These are phyloP conservation scores for Sarcodon aspratus DNA, from an alignment of 768 basidiomycete species.

Conservation along the genomic window DNA sequence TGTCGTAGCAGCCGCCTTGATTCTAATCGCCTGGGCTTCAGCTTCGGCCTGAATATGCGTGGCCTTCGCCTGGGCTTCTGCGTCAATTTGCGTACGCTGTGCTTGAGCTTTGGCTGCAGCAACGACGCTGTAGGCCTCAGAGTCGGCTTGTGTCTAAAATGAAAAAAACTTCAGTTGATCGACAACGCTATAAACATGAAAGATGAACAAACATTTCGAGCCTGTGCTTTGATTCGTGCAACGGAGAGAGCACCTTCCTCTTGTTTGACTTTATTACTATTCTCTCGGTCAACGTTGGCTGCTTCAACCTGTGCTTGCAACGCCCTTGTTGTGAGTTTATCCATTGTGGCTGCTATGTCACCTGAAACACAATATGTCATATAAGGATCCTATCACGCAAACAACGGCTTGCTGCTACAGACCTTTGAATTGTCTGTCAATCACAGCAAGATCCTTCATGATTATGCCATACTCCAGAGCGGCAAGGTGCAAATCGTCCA, in stretches of 20 bases:
- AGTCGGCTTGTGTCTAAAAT: slow-evolving; percentile 53
- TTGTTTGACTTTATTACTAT: slow-evolving; percentile 80
- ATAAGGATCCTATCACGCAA: not conserved
- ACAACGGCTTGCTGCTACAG: not conserved
- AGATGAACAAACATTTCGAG: slow-evolving; percentile 27
- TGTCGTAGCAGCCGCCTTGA: slow-evolving; percentile 53
- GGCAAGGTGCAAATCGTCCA: slow-evolving; percentile 79
- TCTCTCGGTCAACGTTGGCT: slow-evolving; percentile 79
- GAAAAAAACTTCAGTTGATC: not conserved
- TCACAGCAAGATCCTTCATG: slow-evolving; percentile 77
- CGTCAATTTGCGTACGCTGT: slow-evolving; percentile 52
- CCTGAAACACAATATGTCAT: slow-evolving; percentile 14
- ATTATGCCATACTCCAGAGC: slow-evolving; percentile 79
- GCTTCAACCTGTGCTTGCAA: slow-evolving; percentile 84
- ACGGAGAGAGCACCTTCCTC: slow-evolving; percentile 73
- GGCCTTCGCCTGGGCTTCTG: slow-evolving; percentile 69
- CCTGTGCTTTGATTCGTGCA: slow-evolving; percentile 63
- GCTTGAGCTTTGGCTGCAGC: slow-evolving; percentile 69
- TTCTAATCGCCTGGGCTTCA: slow-evolving; percentile 55
- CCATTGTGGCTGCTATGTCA: slow-evolving; percentile 78
- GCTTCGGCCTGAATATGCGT: slow-evolving; percentile 67
- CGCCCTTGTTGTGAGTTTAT: slow-evolving; percentile 74
- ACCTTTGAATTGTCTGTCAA: slow-evolving; percentile 79
- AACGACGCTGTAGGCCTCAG: slow-evolving; percentile 64
- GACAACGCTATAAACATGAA: too few species aligned